Evolutionary conservation across 257 asterid species (phyloP), one percentile per base, ranked within the genome.

Genomic region (Fraxinus americana): DNA sequence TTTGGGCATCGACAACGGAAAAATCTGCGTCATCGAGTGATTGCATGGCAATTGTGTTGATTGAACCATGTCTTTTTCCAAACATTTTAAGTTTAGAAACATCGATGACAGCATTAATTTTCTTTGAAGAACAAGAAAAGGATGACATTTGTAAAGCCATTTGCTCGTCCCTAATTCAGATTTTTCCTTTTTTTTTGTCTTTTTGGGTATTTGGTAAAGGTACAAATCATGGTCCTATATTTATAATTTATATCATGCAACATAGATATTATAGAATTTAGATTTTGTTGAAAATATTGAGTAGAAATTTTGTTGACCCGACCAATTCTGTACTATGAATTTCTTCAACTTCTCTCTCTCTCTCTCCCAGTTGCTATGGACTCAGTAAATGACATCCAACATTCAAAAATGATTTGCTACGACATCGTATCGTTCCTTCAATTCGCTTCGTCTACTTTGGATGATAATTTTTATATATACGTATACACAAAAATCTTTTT

Each of bases 91-190:
- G 78, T 34, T 14, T 23, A 63, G 69, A 36, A 36, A 70, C 71
- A 68, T 79, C 29, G 70, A 72, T 5, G 29, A 29, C 32, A 19
- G 65, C 66, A 16, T 25, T 57, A 52, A 66, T 27, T 79, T 54
- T 74, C 16, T 27, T 74, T 12, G 83, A 67, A 59, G 75, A 50
- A 52, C 36, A 16, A 50, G 45, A n/a, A 25, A 68, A 68, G 69
- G 67, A 74, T 67, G 74, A 4, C 30, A 78, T 78, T 72, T 75
- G 69, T 79, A 66, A 66, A 66, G 36, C 29, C 30, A 74, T 74
- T 79, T 71, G 19, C 75, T 41, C n/a, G 75, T 9, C 23, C 4
- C 61, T 38, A 38, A 23, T 70, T 17, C 74, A 70, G 17, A 27
- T n/a, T 2, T 17, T 19, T 17, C 4, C 4, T 4, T 50, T 17